Evolutionary conservation across 345 rosid genomes (phyloP), one percentile per base, ranked within the genome.

Genomic region (Orychophragmus violaceus): DNA sequence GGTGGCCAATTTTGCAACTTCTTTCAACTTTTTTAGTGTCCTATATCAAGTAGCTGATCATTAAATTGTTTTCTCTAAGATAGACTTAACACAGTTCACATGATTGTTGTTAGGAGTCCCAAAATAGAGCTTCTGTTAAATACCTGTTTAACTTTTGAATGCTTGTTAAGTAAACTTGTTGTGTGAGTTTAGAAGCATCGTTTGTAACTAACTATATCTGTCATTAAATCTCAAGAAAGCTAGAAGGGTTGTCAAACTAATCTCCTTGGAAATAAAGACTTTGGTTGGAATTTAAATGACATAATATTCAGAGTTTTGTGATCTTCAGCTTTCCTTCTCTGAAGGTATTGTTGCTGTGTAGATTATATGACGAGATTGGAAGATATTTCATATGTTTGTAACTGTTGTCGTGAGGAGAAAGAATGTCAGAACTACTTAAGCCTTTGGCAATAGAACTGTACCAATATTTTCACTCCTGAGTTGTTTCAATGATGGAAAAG

Each of bases 401-500:
- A 68, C 59, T 59, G 12, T 36, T 68, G 33, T 11, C 22, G 17
- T 68, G 12, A 48, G 36, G 17, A 46, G n/a, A n/a, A 14, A 36
- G 13, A 29, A 61, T 37, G 17, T 48, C 29, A 13, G 51, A 48
- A 59, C 19, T 53, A 45, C 61, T 41, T 41, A 22, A 52, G 17
- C 62, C 63, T 19, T 35, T 42, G 32, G 49, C 17, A 24, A 44
- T 41, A 57, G 10, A 42, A 54, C 5, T 55, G 54, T 13, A 62
- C 42, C 6, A 39, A 39, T 29, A 19, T 76, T 75, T 8, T 66
- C 27, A 30, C 62, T 69, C 51, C 55, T 75, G 29, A 48, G 13
- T 65, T 78, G 93, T 92, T 63, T 89, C 98, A 66, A 92, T 92
- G 97, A 89, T 92, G 98, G 98, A 92, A 73, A 78, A 79, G 58